These are phyloP conservation scores for Alternaria incomplexa DNA, from an alignment of 2,329 filamentous ascomycete genomes.

Conservation along the genomic window DNA sequence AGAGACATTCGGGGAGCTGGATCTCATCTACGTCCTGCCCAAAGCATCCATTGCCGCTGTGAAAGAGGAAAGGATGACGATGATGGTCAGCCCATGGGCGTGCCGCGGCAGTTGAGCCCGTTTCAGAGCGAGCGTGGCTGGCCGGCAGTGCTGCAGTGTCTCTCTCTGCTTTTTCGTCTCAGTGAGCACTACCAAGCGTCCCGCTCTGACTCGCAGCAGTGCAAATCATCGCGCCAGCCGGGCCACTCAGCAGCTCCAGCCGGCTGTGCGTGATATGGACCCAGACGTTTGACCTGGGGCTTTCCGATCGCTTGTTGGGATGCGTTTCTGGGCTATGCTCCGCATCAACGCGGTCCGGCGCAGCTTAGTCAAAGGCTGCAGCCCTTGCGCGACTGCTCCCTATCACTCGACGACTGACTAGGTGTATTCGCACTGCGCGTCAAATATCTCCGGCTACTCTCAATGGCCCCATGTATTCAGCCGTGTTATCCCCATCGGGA, in stretches of 20 bases:
- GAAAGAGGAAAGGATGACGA: slow-evolving; percentile 35
- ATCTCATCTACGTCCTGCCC: slow-evolving; percentile 31
- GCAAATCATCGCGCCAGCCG: slow-evolving; percentile 45
- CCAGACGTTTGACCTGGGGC: slow-evolving; percentile 29
- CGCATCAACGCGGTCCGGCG: slow-evolving; percentile 16
- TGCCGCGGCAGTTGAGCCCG: slow-evolving; percentile 36
- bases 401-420: slow-evolving; percentile 27
- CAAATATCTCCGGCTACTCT: slow-evolving; percentile 41
- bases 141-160: slow-evolving; percentile 21
- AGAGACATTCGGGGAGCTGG: slow-evolving; percentile 15
- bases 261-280: slow-evolving; percentile 16
- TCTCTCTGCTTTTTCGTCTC: slow-evolving; percentile 24
- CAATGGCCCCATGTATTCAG: slow-evolving; percentile 42
- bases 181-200: slow-evolving; percentile 8
- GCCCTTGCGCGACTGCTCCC: slow-evolving; percentile 26
- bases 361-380: slow-evolving; percentile 31
- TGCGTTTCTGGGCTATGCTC: slow-evolving; percentile 11
- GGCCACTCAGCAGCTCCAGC: slow-evolving; percentile 31
- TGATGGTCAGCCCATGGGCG: slow-evolving; percentile 15
- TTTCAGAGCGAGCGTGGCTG: slow-evolving; percentile 40
- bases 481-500: slow-evolving; percentile 48
- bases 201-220: slow-evolving; percentile 40
- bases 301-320: slow-evolving; percentile 38
- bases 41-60: slow-evolving; percentile 37
- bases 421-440: slow-evolving; percentile 28